Evolutionary conservation across 2,329 filamentous ascomycete species (phyloP), one percentile per base, ranked within the genome.

Genomic region (Xylaria hypoxylon): DNA sequence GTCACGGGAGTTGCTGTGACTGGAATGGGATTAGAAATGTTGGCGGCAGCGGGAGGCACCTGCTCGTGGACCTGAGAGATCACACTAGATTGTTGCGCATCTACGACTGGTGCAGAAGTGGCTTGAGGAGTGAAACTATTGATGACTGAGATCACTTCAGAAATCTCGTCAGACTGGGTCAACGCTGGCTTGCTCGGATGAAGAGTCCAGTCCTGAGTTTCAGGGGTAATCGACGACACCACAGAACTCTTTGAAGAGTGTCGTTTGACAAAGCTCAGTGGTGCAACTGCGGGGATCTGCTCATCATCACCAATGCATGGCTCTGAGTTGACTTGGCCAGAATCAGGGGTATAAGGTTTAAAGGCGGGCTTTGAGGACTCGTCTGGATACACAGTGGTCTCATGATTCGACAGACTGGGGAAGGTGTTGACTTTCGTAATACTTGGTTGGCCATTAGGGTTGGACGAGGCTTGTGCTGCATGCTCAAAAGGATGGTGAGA

Each of bases 341-440:
- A 22, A 53, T 45, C 22, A 38, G 56, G 51, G 2, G 48, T 24
- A 24, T 42, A 17, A n/a, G 55, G 35, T 52, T n/a, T n/a, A 3
- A 19, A 4, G 11, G 35, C 5, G 10, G 62, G 35, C 5, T 57
- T 57, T 8, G 44, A 11, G 17, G 33, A 17, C 15, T 44, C 15
- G 26, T 61, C 57, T 19, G 57, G 28, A 52, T 35, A 22, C 10
- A 17, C 6, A 2, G 24, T 22, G 2, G 48, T 50, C 10, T n/a
- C 52, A 7, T 63, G 57, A 48, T 57, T 55, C 19, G 50, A 40
- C 5, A 38, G n/a, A 24, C 52, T 59, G 24, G 68, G 70, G 15
- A 68, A 26, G 7, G 70, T 72, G 26, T 71, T 69, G n/a, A 75
- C 67, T 53, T 63, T 72, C 22, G 68, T 67, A 40, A 65, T n/a